These are phyloP conservation scores for Circinella minor DNA, from an alignment of 371 early-diverging fungal species.

Conservation along the genomic window DNA sequence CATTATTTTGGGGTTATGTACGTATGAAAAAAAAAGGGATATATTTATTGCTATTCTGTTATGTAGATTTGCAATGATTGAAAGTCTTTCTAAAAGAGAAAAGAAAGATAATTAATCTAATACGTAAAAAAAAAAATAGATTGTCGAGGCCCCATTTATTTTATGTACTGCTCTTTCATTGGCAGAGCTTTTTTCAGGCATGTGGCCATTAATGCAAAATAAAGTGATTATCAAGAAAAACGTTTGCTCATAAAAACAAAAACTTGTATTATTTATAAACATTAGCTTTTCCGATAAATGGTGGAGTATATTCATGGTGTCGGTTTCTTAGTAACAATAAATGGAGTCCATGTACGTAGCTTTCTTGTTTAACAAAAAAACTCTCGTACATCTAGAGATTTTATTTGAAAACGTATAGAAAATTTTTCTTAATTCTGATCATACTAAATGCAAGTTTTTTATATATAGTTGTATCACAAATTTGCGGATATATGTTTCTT, in stretches of 20 bases:
- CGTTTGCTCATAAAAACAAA: too few relatives aligned
- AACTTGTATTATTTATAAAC: background rate
- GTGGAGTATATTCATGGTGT: slow-evolving; percentile 43
- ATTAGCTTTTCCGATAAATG: slow-evolving; percentile 35
- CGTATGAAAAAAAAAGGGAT: background rate
- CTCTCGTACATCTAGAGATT: too few relatives aligned
- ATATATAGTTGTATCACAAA: slow-evolving; percentile 40
- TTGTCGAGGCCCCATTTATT: slow-evolving; percentile 37
- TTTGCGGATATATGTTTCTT: slow-evolving; percentile 39
- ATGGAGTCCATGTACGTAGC: slow-evolving; percentile 45
- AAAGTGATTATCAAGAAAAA: too few relatives aligned
- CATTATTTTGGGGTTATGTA: slow-evolving; percentile 37
- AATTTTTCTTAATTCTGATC: too few relatives aligned
- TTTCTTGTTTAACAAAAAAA: background rate
- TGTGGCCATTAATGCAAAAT: too few relatives aligned
- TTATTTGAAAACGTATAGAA: too few relatives aligned
- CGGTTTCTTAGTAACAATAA: slow-evolving; percentile 33
- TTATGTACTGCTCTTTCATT: slow-evolving; percentile 38
- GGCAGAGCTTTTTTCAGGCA: slow-evolving; percentile 39
- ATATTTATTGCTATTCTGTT: background rate
- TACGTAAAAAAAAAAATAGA: slow-evolving; percentile 13
- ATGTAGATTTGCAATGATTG: too few relatives aligned
- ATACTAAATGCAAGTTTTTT: too few relatives aligned
- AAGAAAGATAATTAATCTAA: too few relatives aligned
- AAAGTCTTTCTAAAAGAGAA: too few relatives aligned